Evolutionary conservation across 225 moss, liverwort and hornwort genomes (phyloP).

Genomic region (Rhytidiadelphus loreus): DNA sequence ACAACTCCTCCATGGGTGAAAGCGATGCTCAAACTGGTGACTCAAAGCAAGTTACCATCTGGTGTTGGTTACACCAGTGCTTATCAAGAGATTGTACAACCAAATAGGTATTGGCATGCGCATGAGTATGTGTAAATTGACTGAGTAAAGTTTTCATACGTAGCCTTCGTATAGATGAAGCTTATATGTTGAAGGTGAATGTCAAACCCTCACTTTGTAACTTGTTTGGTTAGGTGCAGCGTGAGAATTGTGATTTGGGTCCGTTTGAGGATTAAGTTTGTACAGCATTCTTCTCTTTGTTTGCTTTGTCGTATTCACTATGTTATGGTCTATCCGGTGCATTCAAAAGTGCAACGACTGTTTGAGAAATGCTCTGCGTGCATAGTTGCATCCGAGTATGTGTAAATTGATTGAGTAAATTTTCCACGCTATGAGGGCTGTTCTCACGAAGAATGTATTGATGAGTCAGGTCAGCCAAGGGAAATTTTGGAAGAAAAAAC

Average conservation of each 20-base stretch:
- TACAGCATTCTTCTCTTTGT: background rate
- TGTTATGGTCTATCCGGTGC: background rate
- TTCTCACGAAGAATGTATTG: background rate
- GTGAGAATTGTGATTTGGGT: background rate
- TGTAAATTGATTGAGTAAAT: background rate
- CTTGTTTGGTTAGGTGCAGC: background rate
- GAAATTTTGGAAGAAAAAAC: background rate
- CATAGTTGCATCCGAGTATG: background rate
- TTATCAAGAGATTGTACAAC: background rate
- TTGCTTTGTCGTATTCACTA: background rate
- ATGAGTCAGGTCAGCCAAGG: background rate
- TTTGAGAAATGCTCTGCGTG: background rate
- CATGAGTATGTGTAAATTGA: background rate
- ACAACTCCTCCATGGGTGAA: background rate
- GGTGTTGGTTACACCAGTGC: background rate
- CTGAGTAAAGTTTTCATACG: background rate
- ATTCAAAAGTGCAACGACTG: background rate
- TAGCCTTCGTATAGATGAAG: background rate
- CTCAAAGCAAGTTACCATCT: background rate
- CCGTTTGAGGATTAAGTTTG: background rate
- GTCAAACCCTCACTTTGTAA: too few relatives aligned
- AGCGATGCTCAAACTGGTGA: background rate
- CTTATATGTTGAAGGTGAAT: background rate
- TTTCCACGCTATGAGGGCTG: background rate
- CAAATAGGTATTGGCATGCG: background rate